A percentile compares a stretch with the other conserved stretches of the same genome.
These are phyloP conservation scores for Pseudopyrenochaeta lycopersici DNA, from an alignment of 2,329 filamentous ascomycete species.

Conservation along the genomic window DNA sequence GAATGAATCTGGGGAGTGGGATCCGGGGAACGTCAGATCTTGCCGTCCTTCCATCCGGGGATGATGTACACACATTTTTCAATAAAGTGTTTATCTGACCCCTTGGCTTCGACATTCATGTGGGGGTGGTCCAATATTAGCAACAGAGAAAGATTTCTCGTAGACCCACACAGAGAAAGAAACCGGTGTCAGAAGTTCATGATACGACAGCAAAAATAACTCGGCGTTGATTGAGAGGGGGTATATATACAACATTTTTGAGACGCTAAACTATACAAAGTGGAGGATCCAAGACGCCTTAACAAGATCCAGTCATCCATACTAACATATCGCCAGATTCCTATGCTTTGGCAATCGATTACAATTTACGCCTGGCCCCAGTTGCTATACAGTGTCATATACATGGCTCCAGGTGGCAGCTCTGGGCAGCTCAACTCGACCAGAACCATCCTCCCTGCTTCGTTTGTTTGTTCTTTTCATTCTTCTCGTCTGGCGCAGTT, in stretches of 20 bases:
- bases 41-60: background rate
- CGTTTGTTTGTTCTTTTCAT: conserved; percentile 11
- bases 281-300: no score
- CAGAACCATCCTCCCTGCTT: conserved; percentile 45
- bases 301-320: no score
- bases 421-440: conserved; percentile 26
- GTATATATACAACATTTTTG: background rate
- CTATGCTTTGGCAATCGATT: no score
- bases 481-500: conserved; percentile 2
- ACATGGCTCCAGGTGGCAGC: background rate
- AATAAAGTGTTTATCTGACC: no score
- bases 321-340: no score
- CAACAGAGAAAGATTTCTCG: no score
- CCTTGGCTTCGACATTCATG: background rate
- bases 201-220: no score
- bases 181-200: background rate
- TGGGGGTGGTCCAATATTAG: background rate
- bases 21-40: background rate
- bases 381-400: background rate
- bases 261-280: background rate
- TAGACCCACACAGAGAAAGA: no score
- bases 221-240: background rate
- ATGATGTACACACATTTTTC: background rate
- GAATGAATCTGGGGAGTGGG: background rate
- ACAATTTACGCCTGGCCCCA: no score